A percentile compares a stretch with the other conserved stretches of the same genome.
Conservation (phyloP, 306 rosid genomes). For the Acacia confusa region DNA sequence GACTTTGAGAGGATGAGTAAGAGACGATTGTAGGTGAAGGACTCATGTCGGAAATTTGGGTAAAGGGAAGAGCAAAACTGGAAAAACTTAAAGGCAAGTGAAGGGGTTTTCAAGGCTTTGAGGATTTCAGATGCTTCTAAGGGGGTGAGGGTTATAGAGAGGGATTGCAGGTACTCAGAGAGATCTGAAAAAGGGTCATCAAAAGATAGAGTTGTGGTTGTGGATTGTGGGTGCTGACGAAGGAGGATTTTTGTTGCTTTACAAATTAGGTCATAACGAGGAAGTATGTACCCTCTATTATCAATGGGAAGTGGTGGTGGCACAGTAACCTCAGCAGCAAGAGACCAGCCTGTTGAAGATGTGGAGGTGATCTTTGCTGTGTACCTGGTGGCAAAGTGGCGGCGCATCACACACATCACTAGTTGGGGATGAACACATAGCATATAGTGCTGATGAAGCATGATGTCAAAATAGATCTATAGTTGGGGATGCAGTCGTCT, state of each 20-base stretch:
- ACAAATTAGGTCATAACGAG: slow-evolving; percentile 82
- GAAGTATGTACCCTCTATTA: slow-evolving; percentile 69
- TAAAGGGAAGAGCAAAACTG: slow-evolving; percentile 69
- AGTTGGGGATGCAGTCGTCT: background rate
- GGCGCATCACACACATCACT: slow-evolving; percentile 14
- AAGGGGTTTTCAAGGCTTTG: slow-evolving; percentile 60
- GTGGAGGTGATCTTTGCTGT: slow-evolving; percentile 79
- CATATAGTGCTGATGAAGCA: slow-evolving; percentile 34
- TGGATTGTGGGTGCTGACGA: slow-evolving; percentile 29
- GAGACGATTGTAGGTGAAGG: slow-evolving; percentile 76
- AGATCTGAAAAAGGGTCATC: slow-evolving; percentile 74
- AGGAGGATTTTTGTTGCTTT: slow-evolving; percentile 77
- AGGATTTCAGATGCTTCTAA: slow-evolving; percentile 88
- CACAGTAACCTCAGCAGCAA: slow-evolving; percentile 69
- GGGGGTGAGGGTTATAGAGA: slow-evolving; percentile 63
- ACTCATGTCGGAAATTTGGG: slow-evolving; percentile 66
- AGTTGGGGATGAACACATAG: background rate
- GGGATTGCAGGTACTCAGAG: slow-evolving; percentile 60
- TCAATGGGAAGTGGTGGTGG: slow-evolving; percentile 64
- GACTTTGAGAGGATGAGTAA: slow-evolving; percentile 83
- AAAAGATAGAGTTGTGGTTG: background rate
- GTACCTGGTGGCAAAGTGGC: slow-evolving; percentile 74
- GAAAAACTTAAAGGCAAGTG: slow-evolving; percentile 73
- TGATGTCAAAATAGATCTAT: background rate
- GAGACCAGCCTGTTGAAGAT: slow-evolving; percentile 66